These are phyloP conservation scores for Russula brevipes DNA, from an alignment of 768 basidiomycete genomes.

Conservation along the genomic window DNA sequence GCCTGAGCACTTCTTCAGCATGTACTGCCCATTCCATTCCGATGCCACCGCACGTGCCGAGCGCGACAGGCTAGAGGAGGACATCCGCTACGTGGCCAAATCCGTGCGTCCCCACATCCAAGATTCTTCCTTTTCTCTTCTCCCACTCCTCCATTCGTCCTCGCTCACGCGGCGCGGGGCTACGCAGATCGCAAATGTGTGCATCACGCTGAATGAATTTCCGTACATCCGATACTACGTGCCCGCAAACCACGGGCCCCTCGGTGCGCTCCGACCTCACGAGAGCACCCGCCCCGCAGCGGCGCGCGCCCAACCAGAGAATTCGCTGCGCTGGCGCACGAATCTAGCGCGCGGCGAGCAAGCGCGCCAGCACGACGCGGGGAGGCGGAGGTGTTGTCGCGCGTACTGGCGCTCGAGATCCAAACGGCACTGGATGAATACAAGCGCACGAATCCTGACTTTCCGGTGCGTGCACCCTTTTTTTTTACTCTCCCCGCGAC, in stretches of 20 bases:
- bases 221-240: constrained; percentile 92
- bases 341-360: constrained; percentile 70
- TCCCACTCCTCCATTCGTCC: not conserved
- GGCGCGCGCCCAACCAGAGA: constrained; percentile 50
- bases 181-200: constrained; percentile 75
- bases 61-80: constrained; percentile 78
- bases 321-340: constrained; percentile 69
- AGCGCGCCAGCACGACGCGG: constrained; percentile 61
- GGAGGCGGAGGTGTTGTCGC: constrained; percentile 72
- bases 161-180: not conserved
- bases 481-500: constrained; percentile 26
- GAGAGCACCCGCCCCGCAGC: constrained; percentile 54
- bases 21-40: constrained; percentile 79
- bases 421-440: constrained; percentile 83
- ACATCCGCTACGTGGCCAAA: constrained; percentile 70
- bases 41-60: constrained; percentile 62
- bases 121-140: not conserved
- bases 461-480: constrained; percentile 53
- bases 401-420: constrained; percentile 79
- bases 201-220: constrained; percentile 86
- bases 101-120: constrained; percentile 41
- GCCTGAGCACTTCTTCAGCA: constrained; percentile 79
- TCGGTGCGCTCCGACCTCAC: constrained; percentile 76
- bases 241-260: constrained; percentile 73
- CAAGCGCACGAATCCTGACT: constrained; percentile 79